Percentiles rank a stretch among this genome's conserved stretches.
Conservation (phyloP, 257 asterid genomes). For the Solanum paucissectum region DNA sequence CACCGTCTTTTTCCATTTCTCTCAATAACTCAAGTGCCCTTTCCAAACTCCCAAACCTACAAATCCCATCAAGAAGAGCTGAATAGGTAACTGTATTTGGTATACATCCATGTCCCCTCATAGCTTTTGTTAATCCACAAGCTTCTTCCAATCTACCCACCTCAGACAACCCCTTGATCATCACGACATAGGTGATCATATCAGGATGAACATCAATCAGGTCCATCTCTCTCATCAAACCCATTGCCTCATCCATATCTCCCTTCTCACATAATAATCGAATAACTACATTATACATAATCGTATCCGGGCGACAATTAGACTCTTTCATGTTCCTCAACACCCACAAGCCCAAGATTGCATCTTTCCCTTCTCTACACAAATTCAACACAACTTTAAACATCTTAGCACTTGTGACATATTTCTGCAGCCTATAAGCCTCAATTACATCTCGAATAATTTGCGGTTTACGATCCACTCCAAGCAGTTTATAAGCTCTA, state of each 20-base stretch:
- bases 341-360: slow-evolving; percentile 57
- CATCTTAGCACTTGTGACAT: slow-evolving; percentile 38
- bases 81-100: slow-evolving; percentile 61
- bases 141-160: slow-evolving; percentile 65
- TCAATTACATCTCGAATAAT: slow-evolving; percentile 40
- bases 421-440: slow-evolving; percentile 29
- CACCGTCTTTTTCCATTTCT: slow-evolving; percentile 56
- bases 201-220: slow-evolving; percentile 62
- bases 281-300: slow-evolving; percentile 64
- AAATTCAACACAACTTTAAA: slow-evolving; percentile 63
- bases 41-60: slow-evolving; percentile 49
- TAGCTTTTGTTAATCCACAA: slow-evolving; percentile 30
- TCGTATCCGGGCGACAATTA: slow-evolving; percentile 58
- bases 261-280: slow-evolving; percentile 43
- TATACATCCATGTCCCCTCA: slow-evolving; percentile 57
- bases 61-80: slow-evolving; percentile 55
- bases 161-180: slow-evolving; percentile 58
- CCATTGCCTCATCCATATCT: slow-evolving; percentile 41
- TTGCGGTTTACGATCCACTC: slow-evolving; percentile 33
- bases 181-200: slow-evolving; percentile 42
- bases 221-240: slow-evolving; percentile 69
- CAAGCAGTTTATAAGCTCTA: slow-evolving; percentile 52
- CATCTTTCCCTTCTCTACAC: slow-evolving; percentile 71
- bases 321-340: slow-evolving; percentile 70
- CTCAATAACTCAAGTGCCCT: slow-evolving; percentile 47